Evolutionary conservation across 2,329 filamentous ascomycete species (phyloP), one percentile per base, ranked within the genome.

Genomic region (Diaporthe longicolla): DNA sequence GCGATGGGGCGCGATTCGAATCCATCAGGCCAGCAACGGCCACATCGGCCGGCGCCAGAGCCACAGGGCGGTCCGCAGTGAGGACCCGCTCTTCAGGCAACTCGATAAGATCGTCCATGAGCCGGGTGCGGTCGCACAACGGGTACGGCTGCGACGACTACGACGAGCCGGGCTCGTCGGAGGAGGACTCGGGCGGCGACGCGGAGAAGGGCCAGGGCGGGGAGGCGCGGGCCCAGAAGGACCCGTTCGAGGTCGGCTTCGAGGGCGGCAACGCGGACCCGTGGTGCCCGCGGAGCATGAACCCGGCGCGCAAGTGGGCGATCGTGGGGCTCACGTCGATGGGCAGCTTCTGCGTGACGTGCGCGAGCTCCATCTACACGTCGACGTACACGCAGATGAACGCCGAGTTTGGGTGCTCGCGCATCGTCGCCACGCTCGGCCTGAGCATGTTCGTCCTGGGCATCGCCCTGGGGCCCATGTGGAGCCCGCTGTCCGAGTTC

Each of bases 291-390:
- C 90, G 93, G 74, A 94, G 90, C 81, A 91, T 94, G 85, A 84
- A 83, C 21, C 87, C 82, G 24, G 80, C 83, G n/a, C 89, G 90
- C 75, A 95, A 95, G 80, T 98, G 96, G 96, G 73, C 91, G 40
- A 92, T 98, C 75, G 91, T 95, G 1, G 77, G 91, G 48, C 93
- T 98, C 73, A 88, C 95, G n/a, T 91, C 92, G 13, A 81, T 88
- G 72, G 93, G 93, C 10, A 94, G 94, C 61, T 87, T 97, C 74
- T 96, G 94, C 82, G 95, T 98, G 93, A 97, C 95, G 11, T 95
- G 93, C 80, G 91, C 94, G 1, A 95, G 93, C 63, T 97, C 95
- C n/a, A 91, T 97, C 78, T 98, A 98, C 83, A 96, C 95, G 0
- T 90, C 91, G 17, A 97, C 94, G 0, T 98, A 98, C 82, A 81